Evolutionary conservation across 768 basidiomycete genomes (phyloP), one percentile per base, ranked within the genome.

Genomic region (Rhizopogon vinicolor): DNA sequence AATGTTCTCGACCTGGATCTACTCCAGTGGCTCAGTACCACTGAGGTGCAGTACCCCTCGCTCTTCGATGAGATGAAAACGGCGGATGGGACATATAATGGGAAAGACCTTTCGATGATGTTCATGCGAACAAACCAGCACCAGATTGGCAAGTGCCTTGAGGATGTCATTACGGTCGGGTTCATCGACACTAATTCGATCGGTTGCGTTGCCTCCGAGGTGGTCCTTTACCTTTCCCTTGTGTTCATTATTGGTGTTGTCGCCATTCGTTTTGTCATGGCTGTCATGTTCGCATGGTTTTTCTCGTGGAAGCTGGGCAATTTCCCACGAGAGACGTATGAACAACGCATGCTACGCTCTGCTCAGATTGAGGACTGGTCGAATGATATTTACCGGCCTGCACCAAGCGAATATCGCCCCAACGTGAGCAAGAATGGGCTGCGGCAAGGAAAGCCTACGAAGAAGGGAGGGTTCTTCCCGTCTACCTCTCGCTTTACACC

Each of bases 171-270:
- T 58, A 87, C 84, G 19, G 86, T 98, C 58, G 97, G 97, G 5
- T 97, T 91, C 75, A 87, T 99, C 67, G 96, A 98, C 73, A 91
- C 91, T 54, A 87, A 87, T 65, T 88, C 85, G 53, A 95, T 98
- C 61, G 97, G 97, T 19, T 99, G 97, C 64, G 91, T 98, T 56
- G 95, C 96, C 7, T 97, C 96, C 7, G 79, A 87, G 55, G 89
- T 99, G 60, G 93, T 98, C 39, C 88, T 98, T 55, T 96, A 93
- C 69, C 79, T 96, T 54, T 98, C 96, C 45, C 86, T 98, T 63
- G 82, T 93, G 61, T 97, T 98, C 81, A 98, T 99, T 69, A 87
- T 96, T 59, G 96, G 96, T 57, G 96, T 98, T 58, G 96, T 98
- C 60, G 80, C 83, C 52, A 93, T 97, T 69, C 91, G 93, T 37